Conservation (phyloP, 2,329 filamentous ascomycete genomes). For the Monilinia laxa region DNA sequence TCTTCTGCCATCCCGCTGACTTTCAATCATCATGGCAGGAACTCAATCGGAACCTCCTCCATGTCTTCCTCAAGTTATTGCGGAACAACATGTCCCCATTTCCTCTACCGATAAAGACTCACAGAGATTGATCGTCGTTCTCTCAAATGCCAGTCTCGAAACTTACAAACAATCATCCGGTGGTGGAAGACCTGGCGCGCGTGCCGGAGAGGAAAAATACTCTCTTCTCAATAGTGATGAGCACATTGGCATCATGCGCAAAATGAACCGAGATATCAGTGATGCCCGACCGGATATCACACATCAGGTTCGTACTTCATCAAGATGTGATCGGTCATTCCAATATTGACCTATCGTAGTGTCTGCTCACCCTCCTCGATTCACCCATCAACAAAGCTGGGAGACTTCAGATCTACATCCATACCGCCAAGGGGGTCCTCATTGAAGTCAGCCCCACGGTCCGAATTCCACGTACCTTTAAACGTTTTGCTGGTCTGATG, state of each 20-base stretch:
- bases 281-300: conserved; percentile 97
- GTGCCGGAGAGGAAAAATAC: conserved; percentile 79
- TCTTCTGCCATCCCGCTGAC: conserved; percentile 31
- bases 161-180: conserved; percentile 90
- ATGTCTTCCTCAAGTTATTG: conserved; percentile 84
- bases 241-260: conserved; percentile 98
- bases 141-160: conserved; percentile 95
- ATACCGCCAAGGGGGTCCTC: conserved; percentile 93
- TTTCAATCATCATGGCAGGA: conserved; percentile 51
- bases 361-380: conserved; percentile 92
- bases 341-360: conserved; percentile 55
- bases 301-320: conserved; percentile 72
- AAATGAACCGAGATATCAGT: conserved; percentile 98
- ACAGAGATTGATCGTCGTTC: conserved; percentile 87
- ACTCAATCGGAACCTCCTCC: conserved; percentile 95
- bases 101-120: conserved; percentile 84
- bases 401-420: conserved; percentile 96
- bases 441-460: conserved; percentile 99
- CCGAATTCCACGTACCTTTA: conserved; percentile 96
- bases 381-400: conserved; percentile 99
- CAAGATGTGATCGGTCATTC: conserved; percentile 26
- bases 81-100: conserved; percentile 87
- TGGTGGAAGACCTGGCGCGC: conserved; percentile 60
- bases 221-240: conserved; percentile 98
- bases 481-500: conserved; percentile 98